A percentile compares a stretch with the other conserved stretches of the same genome.
Evolutionary conservation across 2,329 filamentous ascomycete genomes (phyloP).

Genomic region (Monilinia vaccinii-corymbosi): DNA sequence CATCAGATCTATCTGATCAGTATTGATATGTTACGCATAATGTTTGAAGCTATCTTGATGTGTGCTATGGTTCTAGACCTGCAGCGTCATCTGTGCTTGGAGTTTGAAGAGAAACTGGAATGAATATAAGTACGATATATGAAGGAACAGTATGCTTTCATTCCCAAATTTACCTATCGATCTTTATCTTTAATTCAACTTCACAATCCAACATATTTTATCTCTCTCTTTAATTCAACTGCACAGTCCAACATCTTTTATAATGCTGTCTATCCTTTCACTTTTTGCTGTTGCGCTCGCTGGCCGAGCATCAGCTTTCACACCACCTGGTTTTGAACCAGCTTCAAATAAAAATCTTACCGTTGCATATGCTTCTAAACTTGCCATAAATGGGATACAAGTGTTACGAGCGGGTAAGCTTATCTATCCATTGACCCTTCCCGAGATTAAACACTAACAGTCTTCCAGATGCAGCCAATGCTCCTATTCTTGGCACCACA

Average conservation of each 20-base stretch:
- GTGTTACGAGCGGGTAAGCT: slow-evolving; percentile 21
- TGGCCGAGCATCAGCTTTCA: slow-evolving; percentile 22
- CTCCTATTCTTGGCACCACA: slow-evolving; percentile 21
- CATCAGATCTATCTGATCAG: background rate
- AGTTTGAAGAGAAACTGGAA: background rate
- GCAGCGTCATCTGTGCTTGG: background rate
- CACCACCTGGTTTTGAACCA: slow-evolving; percentile 23
- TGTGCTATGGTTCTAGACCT: background rate
- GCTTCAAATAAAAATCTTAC: slow-evolving; percentile 20
- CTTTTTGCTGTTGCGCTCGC: slow-evolving; percentile 21
- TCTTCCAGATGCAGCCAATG: slow-evolving; percentile 14
- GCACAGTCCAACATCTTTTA: background rate
- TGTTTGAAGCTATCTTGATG: background rate
- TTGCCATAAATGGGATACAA: slow-evolving; percentile 22
- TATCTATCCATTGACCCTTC: background rate
- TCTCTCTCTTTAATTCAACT: background rate
- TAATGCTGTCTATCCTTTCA: slow-evolving; percentile 18
- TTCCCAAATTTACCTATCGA: background rate
- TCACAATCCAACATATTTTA: no score
- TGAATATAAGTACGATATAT: background rate
- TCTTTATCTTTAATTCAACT: no score
- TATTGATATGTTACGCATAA: background rate
- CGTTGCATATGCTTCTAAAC: slow-evolving; percentile 20
- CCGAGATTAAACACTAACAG: background rate
- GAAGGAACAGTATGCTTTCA: no score